phyloP scores from a whole-genome alignment of 441 rosid species.

The Populus hybrid region DNA sequence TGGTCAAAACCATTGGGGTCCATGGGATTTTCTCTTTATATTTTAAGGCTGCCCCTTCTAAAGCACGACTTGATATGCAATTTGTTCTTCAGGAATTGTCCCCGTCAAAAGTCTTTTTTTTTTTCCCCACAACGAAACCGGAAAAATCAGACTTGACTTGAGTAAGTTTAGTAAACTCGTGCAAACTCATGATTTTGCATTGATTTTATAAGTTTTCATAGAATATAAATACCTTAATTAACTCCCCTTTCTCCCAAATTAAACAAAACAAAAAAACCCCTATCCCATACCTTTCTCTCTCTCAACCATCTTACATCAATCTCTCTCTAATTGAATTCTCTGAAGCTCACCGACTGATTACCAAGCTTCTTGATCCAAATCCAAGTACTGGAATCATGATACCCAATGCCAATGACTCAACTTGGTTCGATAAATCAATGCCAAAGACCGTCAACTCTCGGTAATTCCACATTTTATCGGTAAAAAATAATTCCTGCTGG shows the following conservation, averaged over 20 bases:
- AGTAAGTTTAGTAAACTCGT: too few species aligned
- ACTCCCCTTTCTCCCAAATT: too few species aligned
- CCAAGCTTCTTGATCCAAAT: conserved; percentile 76
- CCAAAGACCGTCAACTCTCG: conserved; percentile 21
- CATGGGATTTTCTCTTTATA: background rate
- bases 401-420: conserved; percentile 51
- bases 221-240: too few species aligned
- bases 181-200: too few species aligned
- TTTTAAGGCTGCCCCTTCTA: background rate
- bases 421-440: conserved; percentile 64
- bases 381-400: conserved; percentile 43
- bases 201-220: too few species aligned
- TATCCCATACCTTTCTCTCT: too few species aligned
- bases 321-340: conserved; percentile 7
- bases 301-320: too few species aligned
- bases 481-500: too few species aligned
- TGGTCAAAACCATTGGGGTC: background rate
- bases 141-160: too few species aligned
- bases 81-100: background rate
- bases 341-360: conserved; percentile 61
- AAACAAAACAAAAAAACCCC: too few species aligned
- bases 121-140: too few species aligned
- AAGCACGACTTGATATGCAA: background rate
- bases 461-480: rapidly evolving
- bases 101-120: background rate